phyloP scores from a whole-genome alignment of 768 basidiomycete species.

The Naematelia aurantialba region DNA sequence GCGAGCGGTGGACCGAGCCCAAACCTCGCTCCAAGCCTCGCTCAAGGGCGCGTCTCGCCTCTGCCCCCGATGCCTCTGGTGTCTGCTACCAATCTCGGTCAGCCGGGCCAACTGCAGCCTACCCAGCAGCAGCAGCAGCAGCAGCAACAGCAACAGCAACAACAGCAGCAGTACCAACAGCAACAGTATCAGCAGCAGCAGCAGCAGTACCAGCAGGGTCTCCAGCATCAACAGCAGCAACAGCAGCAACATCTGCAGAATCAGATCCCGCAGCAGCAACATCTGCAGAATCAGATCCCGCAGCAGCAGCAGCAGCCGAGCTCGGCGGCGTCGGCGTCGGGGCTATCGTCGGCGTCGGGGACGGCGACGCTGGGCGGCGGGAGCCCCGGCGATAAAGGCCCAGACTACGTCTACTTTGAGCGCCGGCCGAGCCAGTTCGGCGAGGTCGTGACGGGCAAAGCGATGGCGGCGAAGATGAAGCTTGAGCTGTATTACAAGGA shows the following conservation, averaged over 20 bases:
- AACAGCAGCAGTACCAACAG: not conserved
- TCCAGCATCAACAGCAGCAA: not conserved
- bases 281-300: conserved; percentile 1
- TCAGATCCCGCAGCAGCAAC: conserved; percentile 1
- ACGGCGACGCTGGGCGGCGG: no score
- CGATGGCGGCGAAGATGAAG: conserved; percentile 88
- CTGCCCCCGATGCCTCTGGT: conserved; percentile 22
- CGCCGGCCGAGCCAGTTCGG: conserved; percentile 72
- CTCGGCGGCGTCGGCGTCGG: no score
- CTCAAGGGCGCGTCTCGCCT: conserved; percentile 6
- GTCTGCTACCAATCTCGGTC: conserved; percentile 21
- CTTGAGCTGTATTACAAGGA: conserved; percentile 96
- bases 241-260: not conserved
- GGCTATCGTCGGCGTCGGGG: no score
- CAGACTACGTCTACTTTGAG: conserved; percentile 92
- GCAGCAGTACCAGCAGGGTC: not conserved
- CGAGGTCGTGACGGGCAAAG: conserved; percentile 73
- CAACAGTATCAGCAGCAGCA: not conserved
- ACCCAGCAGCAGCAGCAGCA: not conserved
- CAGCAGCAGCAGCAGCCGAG: conserved; percentile 3
- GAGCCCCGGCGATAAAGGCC: conserved; percentile 34
- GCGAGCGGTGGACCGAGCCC: not conserved
- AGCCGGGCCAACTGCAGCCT: conserved; percentile 20
- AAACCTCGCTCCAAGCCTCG: not conserved
- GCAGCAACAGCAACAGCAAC: not conserved